Evolutionary conservation across 306 rosid genomes (phyloP), one percentile per base, ranked within the genome.

Genomic region (Prunus padus): DNA sequence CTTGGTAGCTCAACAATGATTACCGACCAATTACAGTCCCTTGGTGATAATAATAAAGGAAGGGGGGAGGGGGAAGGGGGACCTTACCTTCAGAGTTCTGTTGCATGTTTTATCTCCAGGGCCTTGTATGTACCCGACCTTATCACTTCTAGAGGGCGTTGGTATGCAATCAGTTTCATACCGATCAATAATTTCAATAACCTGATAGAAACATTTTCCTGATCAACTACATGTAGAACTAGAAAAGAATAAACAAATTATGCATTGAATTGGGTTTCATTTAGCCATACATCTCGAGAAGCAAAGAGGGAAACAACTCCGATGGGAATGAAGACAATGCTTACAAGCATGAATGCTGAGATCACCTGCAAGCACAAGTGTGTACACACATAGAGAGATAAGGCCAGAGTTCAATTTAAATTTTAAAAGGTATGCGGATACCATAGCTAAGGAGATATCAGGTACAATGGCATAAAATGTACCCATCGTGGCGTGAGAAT

Each of bases 401-500:
- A 16, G 55, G 77, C 2, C 3, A 71, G n/a, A 67, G 15, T 64
- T 67, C 31, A 56, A 69, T 63, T 61, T 57, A 52, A 45, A 30
- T 30, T 52, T 11, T 54, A 8, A 12, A 11, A 18, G 31, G 54
- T 23, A 68, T 25, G 63, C 73, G 40, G 67, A 54, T 37, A 45
- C 59, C 31, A 14, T 25, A 20, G 16, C 22, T 56, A n/a, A 25
- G 30, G 47, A 15, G 61, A 47, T 7, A 52, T 20, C 18, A 25
- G 16, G 56, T 13, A 65, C 25, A 63, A 31, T 15, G 62, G 33
- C 56, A 76, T 49, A 30, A 81, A 70, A 25, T 72, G 69, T 81
- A 94, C 98, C 86, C 93, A 95, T 82, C 87, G 77, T 44, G 98
- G 98, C 22, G 98, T 94, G 40, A 94, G 98, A 84, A 94, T 94